Evolutionary conservation across 371 early-diverging fungal genomes (phyloP), one percentile per base, ranked within the genome.

Genomic region (Lichtheimia ornata): DNA sequence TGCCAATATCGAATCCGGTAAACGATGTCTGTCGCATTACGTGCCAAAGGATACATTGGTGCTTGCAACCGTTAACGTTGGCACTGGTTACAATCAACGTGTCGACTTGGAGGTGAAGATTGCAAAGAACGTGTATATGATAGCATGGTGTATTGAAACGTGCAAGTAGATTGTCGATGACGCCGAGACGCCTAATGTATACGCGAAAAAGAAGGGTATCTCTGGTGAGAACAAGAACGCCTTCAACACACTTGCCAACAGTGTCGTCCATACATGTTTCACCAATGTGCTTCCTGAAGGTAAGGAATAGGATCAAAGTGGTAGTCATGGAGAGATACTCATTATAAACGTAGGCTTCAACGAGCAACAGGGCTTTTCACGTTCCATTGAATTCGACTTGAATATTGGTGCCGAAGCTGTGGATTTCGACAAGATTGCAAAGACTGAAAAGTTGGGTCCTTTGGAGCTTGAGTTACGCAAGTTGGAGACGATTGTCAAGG

Each of bases 361-460:
- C 25, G 84, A 87, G 25, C 73, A 79, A 15, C 71, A 85, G 25
- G 70, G 76, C 56, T 81, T 81, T 57, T 74, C 69, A 61, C 85
- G 90, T 49, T 66, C 84, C 17, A 73, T 96, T 66, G 84, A 86
- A 60, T 69, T 97, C 17, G 86, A 88, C 50, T 83, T 95, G 55
- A 90, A 91, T 50, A 85, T 94, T 44, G 96, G 96, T 27, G 91
- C 93, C n/a, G 92, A 92, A 67, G 91, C 95, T 20, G 76, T 84
- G 59, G 94, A 95, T 59, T 86, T 82, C 59, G 59, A 79, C 47
- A 84, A 82, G 58, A 52, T 88, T 52, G 86, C 84, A 41, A 84
- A 84, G 65, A 79, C 84, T 20, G 91, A 94, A 68, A 91, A 94
- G 66, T 77, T 97, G 24, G 83, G 82, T 69, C 96, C 96, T n/a